Conservation (phyloP, 208 protist genomes). For the Balamuthia mandrillaris region DNA sequence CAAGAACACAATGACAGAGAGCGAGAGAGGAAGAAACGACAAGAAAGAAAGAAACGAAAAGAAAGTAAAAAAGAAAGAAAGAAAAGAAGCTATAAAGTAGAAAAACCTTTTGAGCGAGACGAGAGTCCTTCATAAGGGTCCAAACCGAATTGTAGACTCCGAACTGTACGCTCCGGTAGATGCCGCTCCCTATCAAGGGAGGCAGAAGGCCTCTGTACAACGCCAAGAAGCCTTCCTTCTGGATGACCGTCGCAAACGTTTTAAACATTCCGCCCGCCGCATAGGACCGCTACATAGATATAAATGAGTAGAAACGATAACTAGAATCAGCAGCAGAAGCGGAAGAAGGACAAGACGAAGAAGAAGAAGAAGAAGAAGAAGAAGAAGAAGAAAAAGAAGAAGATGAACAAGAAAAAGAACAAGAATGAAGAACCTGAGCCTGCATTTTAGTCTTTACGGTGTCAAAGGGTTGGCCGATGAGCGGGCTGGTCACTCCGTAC, state of each 20-base stretch:
- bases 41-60: no score
- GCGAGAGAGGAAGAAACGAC: no score
- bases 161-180: constrained; percentile 30
- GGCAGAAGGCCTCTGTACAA: constrained; percentile 46
- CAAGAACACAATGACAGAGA: no score
- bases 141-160: constrained; percentile 42
- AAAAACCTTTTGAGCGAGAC: neutral
- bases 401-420: neutral
- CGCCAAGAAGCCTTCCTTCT: constrained; percentile 46
- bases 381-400: no score
- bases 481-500: constrained; percentile 39
- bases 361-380: no score
- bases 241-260: constrained; percentile 11
- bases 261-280: constrained; percentile 26
- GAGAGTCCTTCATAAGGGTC: constrained; percentile 3
- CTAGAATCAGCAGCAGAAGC: neutral
- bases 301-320: neutral
- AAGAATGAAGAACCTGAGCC: neutral
- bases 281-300: neutral
- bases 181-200: constrained; percentile 34
- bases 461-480: constrained; percentile 43
- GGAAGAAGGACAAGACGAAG: no score
- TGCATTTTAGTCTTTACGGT: constrained; percentile 52
- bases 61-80: no score
- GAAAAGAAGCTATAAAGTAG: no score